Evolutionary conservation across 23 red algal species (phyloP), one percentile per base, ranked within the genome.

Genomic region (Gracilariopsis chorda): DNA sequence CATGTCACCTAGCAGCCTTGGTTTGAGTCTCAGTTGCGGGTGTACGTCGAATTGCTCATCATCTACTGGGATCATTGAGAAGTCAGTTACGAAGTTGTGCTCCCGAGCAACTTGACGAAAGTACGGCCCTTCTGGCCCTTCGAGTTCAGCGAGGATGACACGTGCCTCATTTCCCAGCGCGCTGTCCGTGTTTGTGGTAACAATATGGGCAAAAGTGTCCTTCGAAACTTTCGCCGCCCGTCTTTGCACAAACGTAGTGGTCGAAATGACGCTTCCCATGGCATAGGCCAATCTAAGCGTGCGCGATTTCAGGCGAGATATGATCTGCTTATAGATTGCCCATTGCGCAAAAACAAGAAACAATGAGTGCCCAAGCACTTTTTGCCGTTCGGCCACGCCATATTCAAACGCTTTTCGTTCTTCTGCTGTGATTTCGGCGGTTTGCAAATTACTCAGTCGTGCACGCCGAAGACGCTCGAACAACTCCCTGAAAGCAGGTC

Each of bases 71-170:
- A 59, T 41, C 21, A 32, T 27, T 56, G 24, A 33, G 34, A 89
- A 89, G n/a, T 77, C 85, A 36, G 42, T 70, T 5, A 29, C 33
- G 29, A 89, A 77, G 37, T 69, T 69, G 42, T 35, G 61, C 33
- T 89, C 69, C 46, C 48, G 51, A 33, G 33, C 60, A 33, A 89
- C 69, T 52, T 77, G 36, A 29, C 85, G 61, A 51, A 89, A 67
- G 44, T 89, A 89, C n/a, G 85, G 85, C 16, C 85, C 85, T 60
- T 89, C 85, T 17, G 85, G 85, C 24, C 85, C 85, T 51, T 89
- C 85, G 32, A 89, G 58, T 70, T 89, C 85, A 28, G 85, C 85
- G 24, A 89, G 29, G 30, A 89, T 51, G 45, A 89, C 58, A 17
- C 85, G 65, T 41, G 85, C 85, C n/a, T 89, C 85, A 33, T 89